Evolutionary conservation across 2,329 filamentous ascomycete genomes (phyloP).

Genomic region (Penicillium psychrosexuale): DNA sequence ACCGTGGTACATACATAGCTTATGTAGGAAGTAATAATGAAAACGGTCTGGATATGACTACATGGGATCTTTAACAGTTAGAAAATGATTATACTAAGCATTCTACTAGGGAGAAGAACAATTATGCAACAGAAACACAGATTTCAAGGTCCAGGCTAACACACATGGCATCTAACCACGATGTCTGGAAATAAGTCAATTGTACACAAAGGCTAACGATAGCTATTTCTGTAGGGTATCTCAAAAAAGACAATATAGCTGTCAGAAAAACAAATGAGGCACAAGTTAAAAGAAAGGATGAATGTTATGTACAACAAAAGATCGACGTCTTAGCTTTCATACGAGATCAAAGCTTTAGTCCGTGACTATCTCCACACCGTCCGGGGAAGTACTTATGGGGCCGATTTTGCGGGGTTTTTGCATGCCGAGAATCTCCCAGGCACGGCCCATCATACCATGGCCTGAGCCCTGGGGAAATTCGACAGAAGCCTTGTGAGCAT

Average conservation of each 20-base stretch:
- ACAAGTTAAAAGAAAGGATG: slow-evolving; percentile 8
- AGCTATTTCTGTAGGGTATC: slow-evolving; percentile 8
- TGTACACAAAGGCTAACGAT: slow-evolving; percentile 2
- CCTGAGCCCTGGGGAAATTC: slow-evolving; percentile 34
- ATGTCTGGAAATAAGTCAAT: not conserved
- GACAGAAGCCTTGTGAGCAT: slow-evolving; percentile 29
- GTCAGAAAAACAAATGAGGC: slow-evolving; percentile 8
- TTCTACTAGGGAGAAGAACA: not conserved
- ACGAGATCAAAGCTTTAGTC: slow-evolving; percentile 8
- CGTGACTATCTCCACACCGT: slow-evolving; percentile 20
- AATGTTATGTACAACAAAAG: slow-evolving; percentile 3
- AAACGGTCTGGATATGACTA: not conserved
- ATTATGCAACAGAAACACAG: not conserved
- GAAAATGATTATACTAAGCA: not conserved
- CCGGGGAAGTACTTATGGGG: slow-evolving; percentile 10
- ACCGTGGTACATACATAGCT: not conserved
- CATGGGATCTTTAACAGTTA: not conserved
- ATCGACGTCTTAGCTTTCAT: not conserved
- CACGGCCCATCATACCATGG: slow-evolving; percentile 42
- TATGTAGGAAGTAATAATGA: not conserved
- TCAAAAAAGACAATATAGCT: slow-evolving; percentile 13
- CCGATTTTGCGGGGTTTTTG: slow-evolving; percentile 31
- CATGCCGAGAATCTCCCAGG: slow-evolving; percentile 43
- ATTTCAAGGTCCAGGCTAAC: not conserved
- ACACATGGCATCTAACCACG: not conserved